These are phyloP conservation scores for Pholiota adiposa DNA, from an alignment of 1,284 basidiomycete genomes.

Conservation along the genomic window DNA sequence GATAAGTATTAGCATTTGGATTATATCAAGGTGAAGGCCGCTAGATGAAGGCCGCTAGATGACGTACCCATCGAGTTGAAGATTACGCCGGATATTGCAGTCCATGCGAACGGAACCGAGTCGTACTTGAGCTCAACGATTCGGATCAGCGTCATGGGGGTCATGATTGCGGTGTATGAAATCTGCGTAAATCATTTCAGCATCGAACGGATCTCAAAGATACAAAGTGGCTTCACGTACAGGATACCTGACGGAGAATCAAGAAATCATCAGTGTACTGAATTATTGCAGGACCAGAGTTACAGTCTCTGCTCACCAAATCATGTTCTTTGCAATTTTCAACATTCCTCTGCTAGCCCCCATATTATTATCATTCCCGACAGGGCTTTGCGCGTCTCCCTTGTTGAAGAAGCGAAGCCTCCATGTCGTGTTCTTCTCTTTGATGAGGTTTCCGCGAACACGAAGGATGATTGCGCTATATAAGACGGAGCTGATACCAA, in stretches of 20 bases:
- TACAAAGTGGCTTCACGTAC: conserved; percentile 4
- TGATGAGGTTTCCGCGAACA: conserved; percentile 36
- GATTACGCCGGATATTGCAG: conserved; percentile 31
- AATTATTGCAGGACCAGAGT: not conserved
- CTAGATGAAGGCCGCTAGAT: not conserved
- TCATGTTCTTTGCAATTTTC: conserved; percentile 28
- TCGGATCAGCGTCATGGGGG: conserved; percentile 39
- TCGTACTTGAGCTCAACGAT: conserved; percentile 35
- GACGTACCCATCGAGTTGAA: conserved; percentile 40
- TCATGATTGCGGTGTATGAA: conserved; percentile 36
- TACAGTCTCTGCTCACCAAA: conserved; percentile 30
- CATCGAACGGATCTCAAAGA: not conserved
- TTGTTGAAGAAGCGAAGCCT: conserved; percentile 26
- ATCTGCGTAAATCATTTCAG: conserved; percentile 25
- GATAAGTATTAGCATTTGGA: too few relatives aligned
- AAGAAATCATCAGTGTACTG: not conserved
- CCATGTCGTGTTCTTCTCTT: conserved; percentile 29
- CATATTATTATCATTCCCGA: conserved; percentile 27
- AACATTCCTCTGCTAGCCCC: conserved; percentile 22
- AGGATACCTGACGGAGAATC: conserved; percentile 15
- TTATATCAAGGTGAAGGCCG: not conserved
- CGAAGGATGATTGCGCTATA: conserved; percentile 37
- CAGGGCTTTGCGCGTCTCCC: conserved; percentile 31
- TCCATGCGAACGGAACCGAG: conserved; percentile 36
- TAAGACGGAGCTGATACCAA: conserved; percentile 33